A percentile compares a stretch with the other conserved stretches of the same genome.
Evolutionary conservation across 129 eudicot genomes (phyloP).

Genomic region (Escallonia rubra): DNA sequence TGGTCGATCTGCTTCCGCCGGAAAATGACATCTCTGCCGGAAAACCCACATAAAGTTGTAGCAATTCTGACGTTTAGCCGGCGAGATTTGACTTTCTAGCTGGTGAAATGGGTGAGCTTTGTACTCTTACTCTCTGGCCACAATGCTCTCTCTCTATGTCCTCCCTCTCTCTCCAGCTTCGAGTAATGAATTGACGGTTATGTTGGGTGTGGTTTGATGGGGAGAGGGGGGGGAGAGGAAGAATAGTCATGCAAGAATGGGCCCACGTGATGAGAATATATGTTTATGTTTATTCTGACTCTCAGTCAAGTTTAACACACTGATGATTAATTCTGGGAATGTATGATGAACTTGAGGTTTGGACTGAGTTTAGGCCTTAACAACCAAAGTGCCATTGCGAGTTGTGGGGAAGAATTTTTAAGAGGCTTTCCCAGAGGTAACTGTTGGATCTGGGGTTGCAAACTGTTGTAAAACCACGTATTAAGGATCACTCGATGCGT

Average conservation of each 20-base stretch:
- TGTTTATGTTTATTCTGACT: not conserved
- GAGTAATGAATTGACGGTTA: constrained; percentile 12
- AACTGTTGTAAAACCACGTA: no score
- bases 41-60: constrained; percentile 40
- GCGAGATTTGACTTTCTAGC: not conserved
- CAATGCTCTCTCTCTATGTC: constrained; percentile 1
- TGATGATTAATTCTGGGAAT: constrained; percentile 4
- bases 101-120: not conserved
- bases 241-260: constrained; percentile 20
- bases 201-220: not conserved
- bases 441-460: no score
- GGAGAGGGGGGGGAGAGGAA: constrained; percentile 5
- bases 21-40: constrained; percentile 48
- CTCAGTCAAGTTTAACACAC: not conserved
- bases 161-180: not conserved
- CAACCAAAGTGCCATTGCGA: not conserved
- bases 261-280: constrained; percentile 18
- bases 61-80: constrained; percentile 4
- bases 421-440: no score
- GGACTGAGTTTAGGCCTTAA: not conserved
- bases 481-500: no score
- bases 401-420: no score
- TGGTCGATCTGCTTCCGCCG: constrained; percentile 24
- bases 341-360: not conserved
- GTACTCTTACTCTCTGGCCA: not conserved